Evolutionary conservation across 2,329 filamentous ascomycete species (phyloP).

Genomic region (Coniochaeta sp.): DNA sequence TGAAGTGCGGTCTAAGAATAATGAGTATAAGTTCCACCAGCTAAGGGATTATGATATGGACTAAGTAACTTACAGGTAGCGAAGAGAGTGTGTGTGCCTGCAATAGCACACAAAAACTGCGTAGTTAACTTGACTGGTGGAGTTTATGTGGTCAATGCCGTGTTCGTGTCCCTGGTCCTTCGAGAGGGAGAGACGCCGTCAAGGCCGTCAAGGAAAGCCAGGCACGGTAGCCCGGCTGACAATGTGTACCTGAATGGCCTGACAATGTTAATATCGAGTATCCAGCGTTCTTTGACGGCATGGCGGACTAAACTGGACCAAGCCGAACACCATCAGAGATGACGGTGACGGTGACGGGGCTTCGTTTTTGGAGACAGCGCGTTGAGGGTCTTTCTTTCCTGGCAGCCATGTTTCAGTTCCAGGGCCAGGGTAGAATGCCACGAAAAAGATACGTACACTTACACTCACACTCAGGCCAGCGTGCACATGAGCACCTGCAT

Average conservation of each 20-base stretch:
- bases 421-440: slow-evolving; percentile 14
- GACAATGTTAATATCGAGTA: slow-evolving; percentile 17
- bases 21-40: slow-evolving; percentile 7
- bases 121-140: background rate
- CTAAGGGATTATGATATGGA: background rate
- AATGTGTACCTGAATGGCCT: slow-evolving; percentile 17
- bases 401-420: slow-evolving; percentile 17
- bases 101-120: background rate
- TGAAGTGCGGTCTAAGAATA: slow-evolving; percentile 5
- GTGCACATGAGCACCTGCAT: slow-evolving; percentile 7
- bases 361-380: background rate
- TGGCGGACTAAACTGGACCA: slow-evolving; percentile 2
- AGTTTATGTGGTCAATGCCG: slow-evolving; percentile 9
- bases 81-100: background rate
- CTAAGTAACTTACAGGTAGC: background rate
- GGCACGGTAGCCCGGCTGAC: slow-evolving; percentile 12
- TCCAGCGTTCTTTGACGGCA: slow-evolving; percentile 3
- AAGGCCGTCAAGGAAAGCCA: slow-evolving; percentile 15
- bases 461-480: slow-evolving; percentile 9
- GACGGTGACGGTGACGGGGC: background rate
- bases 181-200: slow-evolving; percentile 7
- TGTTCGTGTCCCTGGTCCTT: slow-evolving; percentile 10
- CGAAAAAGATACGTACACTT: slow-evolving; percentile 11
- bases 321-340: background rate
- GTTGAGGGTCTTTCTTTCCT: background rate